phyloP scores from a whole-genome alignment of 108 stramenopile genomes.

The Cyclotella cryptica region DNA sequence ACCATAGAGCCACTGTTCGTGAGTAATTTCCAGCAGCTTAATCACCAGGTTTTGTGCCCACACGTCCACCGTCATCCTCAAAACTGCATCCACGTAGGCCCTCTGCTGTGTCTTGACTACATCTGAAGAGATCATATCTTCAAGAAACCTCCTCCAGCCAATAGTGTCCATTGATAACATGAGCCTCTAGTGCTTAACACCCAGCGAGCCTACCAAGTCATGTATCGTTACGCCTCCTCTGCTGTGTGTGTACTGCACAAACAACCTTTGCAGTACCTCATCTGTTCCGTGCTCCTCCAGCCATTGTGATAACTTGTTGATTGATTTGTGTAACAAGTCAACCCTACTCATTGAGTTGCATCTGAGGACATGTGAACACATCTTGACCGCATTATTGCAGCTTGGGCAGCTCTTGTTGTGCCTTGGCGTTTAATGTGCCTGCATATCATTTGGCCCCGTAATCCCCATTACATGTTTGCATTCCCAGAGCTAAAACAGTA shows the following conservation, averaged over 20 bases:
- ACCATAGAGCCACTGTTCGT: constrained; percentile 8
- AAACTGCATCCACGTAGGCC: neutral
- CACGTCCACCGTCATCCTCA: neutral
- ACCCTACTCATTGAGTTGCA: constrained; percentile 4
- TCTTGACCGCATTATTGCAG: too few species aligned
- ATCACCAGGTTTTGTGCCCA: neutral
- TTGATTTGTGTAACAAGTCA: neutral
- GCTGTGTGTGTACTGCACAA: constrained; percentile 7
- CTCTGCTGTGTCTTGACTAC: neutral
- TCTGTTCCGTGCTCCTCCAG: constrained; percentile 8
- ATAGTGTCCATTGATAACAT: constrained; percentile 1
- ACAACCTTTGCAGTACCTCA: neutral
- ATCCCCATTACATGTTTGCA: too few species aligned
- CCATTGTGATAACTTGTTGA: constrained; percentile 5
- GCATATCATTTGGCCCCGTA: too few species aligned
- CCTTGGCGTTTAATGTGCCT: too few species aligned
- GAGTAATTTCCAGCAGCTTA: constrained; percentile 9
- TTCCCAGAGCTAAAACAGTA: too few species aligned
- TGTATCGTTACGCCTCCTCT: constrained; percentile 1
- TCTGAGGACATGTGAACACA: neutral
- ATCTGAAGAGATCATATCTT: neutral
- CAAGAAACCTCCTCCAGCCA: constrained; percentile 6
- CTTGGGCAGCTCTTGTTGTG: too few species aligned
- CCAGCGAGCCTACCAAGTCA: neutral
- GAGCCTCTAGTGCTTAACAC: neutral